Conservation (phyloP, 23 red algal species). For the Pyropia haitanensis region DNA sequence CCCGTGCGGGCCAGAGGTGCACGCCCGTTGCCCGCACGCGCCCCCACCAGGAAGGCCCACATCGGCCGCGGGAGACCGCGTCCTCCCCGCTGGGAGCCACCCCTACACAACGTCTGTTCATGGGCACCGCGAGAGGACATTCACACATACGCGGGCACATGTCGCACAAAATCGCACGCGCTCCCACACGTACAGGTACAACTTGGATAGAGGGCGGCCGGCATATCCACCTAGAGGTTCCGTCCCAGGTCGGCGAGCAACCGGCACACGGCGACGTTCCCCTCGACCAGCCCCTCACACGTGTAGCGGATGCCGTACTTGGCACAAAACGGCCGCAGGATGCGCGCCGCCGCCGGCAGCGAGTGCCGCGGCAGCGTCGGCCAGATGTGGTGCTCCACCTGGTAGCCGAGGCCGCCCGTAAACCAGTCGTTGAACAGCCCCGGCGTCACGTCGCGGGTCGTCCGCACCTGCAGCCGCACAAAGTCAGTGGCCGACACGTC, state of each 20-base stretch:
- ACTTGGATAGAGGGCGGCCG: no score
- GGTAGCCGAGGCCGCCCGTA: constrained; percentile 66
- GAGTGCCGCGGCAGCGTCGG: constrained; percentile 63
- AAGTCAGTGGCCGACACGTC: constrained; percentile 50
- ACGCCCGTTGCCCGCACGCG: no score
- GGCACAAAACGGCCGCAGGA: constrained; percentile 53
- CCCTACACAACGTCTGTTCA: no score
- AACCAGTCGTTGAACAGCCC: constrained; percentile 63
- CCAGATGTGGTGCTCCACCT: constrained; percentile 85
- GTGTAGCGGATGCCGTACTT: constrained; percentile 67
- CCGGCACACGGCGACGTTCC: constrained; percentile 44
- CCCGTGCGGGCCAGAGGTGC: no score
- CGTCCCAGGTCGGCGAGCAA: constrained; percentile 25
- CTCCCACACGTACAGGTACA: no score
- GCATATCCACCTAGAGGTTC: no score
- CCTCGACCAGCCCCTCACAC: constrained; percentile 45
- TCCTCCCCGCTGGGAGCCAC: no score
- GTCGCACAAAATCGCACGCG: no score
- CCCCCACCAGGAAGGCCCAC: no score
- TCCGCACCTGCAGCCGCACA: constrained; percentile 53
- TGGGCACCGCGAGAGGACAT: no score
- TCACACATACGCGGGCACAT: no score
- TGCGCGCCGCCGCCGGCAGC: constrained; percentile 18
- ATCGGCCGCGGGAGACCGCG: no score
- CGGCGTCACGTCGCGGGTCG: constrained; percentile 57